Percentiles rank a stretch among this genome's conserved stretches.
Evolutionary conservation across 176 grass and related monocot species (phyloP).

Genomic region (Themeda triandra): DNA sequence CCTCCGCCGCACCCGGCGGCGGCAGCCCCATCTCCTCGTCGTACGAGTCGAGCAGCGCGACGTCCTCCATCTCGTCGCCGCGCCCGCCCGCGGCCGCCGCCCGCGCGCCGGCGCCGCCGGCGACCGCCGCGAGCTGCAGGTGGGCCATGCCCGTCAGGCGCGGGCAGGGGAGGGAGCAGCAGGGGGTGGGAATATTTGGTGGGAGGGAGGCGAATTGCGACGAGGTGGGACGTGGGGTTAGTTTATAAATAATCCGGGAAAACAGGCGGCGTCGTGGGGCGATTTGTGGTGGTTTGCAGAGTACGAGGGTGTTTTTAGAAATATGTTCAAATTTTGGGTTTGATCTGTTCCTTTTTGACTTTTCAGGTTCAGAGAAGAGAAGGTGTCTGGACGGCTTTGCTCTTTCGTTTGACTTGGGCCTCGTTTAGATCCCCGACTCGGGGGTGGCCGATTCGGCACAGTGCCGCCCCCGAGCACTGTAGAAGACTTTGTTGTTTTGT

Average conservation of each 20-base stretch:
- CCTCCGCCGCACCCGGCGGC: background rate
- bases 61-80: conserved; percentile 71
- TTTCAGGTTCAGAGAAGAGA: background rate
- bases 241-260: conserved; percentile 20
- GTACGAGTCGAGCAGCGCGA: conserved; percentile 76
- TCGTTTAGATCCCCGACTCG: too few relatives aligned
- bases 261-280: background rate
- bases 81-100: conserved; percentile 7
- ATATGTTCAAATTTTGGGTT: background rate
- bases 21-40: conserved; percentile 61
- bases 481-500: too few relatives aligned
- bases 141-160: conserved; percentile 33
- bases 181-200: conserved; percentile 27
- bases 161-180: background rate
- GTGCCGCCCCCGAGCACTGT: too few relatives aligned
- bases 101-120: conserved; percentile 17
- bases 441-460: too few relatives aligned
- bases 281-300: background rate
- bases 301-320: background rate
- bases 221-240: background rate
- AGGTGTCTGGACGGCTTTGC: background rate
- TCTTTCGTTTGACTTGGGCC: background rate
- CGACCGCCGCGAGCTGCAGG: conserved; percentile 66
- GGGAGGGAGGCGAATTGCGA: background rate
- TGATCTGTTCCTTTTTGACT: background rate